Conservation (phyloP, 164 flowering plant genomes). For the Stephania yunnanensis region DNA sequence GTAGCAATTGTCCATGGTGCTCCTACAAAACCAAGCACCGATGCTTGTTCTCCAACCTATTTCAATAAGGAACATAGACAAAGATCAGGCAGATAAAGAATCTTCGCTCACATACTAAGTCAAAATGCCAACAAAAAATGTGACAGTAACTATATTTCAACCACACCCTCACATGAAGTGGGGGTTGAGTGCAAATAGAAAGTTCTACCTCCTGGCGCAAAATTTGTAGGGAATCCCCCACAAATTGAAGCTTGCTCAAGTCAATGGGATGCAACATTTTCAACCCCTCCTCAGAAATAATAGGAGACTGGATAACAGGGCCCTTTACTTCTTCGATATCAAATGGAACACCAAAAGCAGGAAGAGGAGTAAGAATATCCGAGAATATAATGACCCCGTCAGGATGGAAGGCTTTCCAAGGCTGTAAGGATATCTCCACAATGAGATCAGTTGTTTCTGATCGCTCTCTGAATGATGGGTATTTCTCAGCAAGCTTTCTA, state of each 20-base stretch:
- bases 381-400: slow-evolving; percentile 98
- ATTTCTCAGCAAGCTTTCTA: slow-evolving; percentile 81
- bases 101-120: neutral
- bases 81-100: neutral
- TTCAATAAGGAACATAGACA: slow-evolving; percentile 4
- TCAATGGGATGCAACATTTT: slow-evolving; percentile 79
- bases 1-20: slow-evolving; percentile 99
- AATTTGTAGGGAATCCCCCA: slow-evolving; percentile 80
- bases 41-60: slow-evolving; percentile 82
- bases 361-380: slow-evolving; percentile 95
- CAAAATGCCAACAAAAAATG: neutral
- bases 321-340: slow-evolving; percentile 92
- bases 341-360: slow-evolving; percentile 96
- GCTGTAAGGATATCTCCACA: slow-evolving; percentile 99
- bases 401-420: slow-evolving; percentile 93
- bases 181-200: neutral
- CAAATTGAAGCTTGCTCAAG: slow-evolving; percentile 71
- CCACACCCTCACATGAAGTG: neutral
- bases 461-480: slow-evolving; percentile 94
- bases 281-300: slow-evolving; percentile 68
- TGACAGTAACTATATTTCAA: neutral
- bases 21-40: slow-evolving; percentile 94
- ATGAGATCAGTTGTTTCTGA: slow-evolving; percentile 99
- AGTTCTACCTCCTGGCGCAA: slow-evolving; percentile 74
- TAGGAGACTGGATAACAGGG: slow-evolving; percentile 82